A percentile compares a stretch with the other conserved stretches of the same genome.
These are phyloP conservation scores for Collybia nuda DNA, from an alignment of 768 basidiomycete genomes.

Conservation along the genomic window DNA sequence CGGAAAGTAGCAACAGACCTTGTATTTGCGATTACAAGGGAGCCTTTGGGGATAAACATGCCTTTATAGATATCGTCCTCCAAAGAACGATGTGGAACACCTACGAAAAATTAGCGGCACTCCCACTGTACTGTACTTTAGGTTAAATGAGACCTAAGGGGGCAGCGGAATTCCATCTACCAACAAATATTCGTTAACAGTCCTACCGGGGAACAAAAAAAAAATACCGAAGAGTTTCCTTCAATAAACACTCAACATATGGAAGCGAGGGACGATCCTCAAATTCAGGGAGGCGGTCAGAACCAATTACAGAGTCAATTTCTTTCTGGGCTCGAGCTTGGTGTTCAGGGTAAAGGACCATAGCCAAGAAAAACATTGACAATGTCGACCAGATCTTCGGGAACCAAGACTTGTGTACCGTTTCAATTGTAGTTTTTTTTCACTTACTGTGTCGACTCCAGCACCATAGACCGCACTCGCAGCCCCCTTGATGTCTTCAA, in stretches of 20 bases:
- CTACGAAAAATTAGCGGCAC: slow-evolving; percentile 27
- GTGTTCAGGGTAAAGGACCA: slow-evolving; percentile 35
- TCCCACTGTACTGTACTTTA: too few species aligned
- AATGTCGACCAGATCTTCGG: slow-evolving; percentile 22
- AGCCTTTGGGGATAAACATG: slow-evolving; percentile 35
- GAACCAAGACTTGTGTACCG: background rate
- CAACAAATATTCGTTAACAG: too few species aligned
- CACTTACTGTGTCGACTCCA: slow-evolving; percentile 34
- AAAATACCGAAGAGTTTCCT: slow-evolving; percentile 20
- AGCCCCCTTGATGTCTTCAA: slow-evolving; percentile 18
- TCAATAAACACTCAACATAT: slow-evolving; percentile 32
- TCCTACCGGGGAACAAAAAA: background rate
- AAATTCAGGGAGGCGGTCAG: slow-evolving; percentile 32
- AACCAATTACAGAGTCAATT: slow-evolving; percentile 37
- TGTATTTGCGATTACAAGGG: slow-evolving; percentile 16
- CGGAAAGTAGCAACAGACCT: slow-evolving; percentile 7
- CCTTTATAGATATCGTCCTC: slow-evolving; percentile 34
- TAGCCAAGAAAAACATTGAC: slow-evolving; percentile 33
- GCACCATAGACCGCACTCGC: slow-evolving; percentile 20
- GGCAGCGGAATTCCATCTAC: slow-evolving; percentile 4
- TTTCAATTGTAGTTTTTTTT: background rate
- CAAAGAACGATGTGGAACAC: slow-evolving; percentile 19
- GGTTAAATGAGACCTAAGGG: background rate
- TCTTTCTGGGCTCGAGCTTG: slow-evolving; percentile 38
- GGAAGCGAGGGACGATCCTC: slow-evolving; percentile 29